phyloP scores from a whole-genome alignment of 2,329 filamentous ascomycete species.

The Colletotrichum siamense region DNA sequence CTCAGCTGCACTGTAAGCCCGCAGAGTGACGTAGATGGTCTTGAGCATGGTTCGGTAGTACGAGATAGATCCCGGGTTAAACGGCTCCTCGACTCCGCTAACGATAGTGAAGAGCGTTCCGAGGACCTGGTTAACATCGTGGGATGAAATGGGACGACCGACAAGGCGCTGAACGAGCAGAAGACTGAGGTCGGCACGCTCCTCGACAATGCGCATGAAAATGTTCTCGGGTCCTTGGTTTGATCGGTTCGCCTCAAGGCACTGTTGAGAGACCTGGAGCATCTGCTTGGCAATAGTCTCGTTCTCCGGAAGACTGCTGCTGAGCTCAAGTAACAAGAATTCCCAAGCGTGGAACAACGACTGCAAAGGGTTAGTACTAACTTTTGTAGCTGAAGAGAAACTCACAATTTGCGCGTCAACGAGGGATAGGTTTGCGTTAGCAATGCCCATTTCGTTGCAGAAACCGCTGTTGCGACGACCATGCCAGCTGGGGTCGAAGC shows the following conservation, averaged over 20 bases:
- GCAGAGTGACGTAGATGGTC: slow-evolving; percentile 82
- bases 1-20: slow-evolving; percentile 58
- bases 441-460: slow-evolving; percentile 79
- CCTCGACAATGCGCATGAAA: slow-evolving; percentile 79
- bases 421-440: slow-evolving; percentile 89
- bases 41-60: slow-evolving; percentile 88
- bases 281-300: slow-evolving; percentile 70
- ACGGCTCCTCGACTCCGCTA: slow-evolving; percentile 59
- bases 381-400: slow-evolving; percentile 17
- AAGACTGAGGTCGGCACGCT: slow-evolving; percentile 81
- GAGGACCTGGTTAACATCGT: slow-evolving; percentile 58
- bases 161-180: slow-evolving; percentile 82
- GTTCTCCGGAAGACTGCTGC: slow-evolving; percentile 62
- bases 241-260: slow-evolving; percentile 78
- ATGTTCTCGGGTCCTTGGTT: slow-evolving; percentile 77
- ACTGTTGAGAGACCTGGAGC: slow-evolving; percentile 76
- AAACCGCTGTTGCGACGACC: slow-evolving; percentile 76
- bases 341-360: slow-evolving; percentile 90
- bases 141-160: slow-evolving; percentile 54
- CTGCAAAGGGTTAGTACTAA: slow-evolving; percentile 46
- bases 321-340: slow-evolving; percentile 83
- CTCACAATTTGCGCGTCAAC: slow-evolving; percentile 90
- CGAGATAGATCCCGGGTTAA: slow-evolving; percentile 55
- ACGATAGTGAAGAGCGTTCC: slow-evolving; percentile 57
- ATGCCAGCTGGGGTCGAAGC: slow-evolving; percentile 79